Evolutionary conservation across 345 rosid species (phyloP), one percentile per base, ranked within the genome.

Genomic region (Camelina neglecta): DNA sequence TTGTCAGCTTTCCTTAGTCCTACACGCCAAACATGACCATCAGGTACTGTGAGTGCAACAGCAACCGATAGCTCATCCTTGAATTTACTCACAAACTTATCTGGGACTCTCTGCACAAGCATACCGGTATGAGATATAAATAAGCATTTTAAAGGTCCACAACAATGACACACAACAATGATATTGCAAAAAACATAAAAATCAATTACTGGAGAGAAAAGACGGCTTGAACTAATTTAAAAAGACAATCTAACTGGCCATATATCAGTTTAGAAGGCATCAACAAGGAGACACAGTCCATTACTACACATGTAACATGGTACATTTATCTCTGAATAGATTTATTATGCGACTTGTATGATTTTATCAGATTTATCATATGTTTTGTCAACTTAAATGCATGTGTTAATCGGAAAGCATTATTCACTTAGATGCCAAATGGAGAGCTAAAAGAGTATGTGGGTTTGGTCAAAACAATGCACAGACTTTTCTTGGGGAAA

Each of bases 61-160:
- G 84, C 85, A 67, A 84, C 77, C 8, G 90, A 74, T 21, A 93
- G 86, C 76, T 90, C 96, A 78, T 86, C 86, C 81, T 84, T 91
- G 84, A 83, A 87, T 82, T 68, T 90, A 86, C 83, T 86, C 81
- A 86, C 80, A 70, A 93, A 90, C 79, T 81, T 83, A 73, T 90
- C 96, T 10, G 98, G 98, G 68, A 93, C 85, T 76, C 96, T 85
- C 98, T 93, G 93, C 91, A 76, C 71, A 88, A 39, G 11, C 69
- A 75, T 45, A 75, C 49, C 75, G 45, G 41, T 66, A 73, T 48
- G 42, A 73, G 63, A 76, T 56, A 65, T 48, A 79, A 60, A 49
- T 15, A 23, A 18, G 67, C 35, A 62, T 18, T 23, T 64, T 41
- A 59, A 21, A 69, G 23, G 38, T 55, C 9, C 64, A 65, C 63